phyloP scores from a whole-genome alignment of 768 basidiomycete species.

The Ramaria rubella region DNA sequence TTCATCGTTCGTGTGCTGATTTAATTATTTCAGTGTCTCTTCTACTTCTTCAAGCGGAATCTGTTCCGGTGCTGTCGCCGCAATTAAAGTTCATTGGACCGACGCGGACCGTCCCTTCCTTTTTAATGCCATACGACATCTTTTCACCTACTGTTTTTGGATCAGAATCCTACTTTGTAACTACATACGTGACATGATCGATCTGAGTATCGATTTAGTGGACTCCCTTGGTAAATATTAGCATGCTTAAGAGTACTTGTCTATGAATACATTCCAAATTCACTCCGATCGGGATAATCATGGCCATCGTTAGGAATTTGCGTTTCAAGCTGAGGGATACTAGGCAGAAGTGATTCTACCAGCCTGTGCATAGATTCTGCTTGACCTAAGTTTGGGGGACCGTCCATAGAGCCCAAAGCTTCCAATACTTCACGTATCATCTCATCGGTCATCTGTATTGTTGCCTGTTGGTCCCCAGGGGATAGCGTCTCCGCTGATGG shows the following conservation, averaged over 20 bases:
- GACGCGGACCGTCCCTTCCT: neutral
- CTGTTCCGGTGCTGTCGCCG: slow-evolving; percentile 75
- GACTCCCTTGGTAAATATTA: neutral
- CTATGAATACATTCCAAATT: slow-evolving; percentile 59
- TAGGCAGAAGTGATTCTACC: slow-evolving; percentile 3
- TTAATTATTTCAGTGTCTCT: slow-evolving; percentile 54
- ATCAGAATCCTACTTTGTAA: neutral
- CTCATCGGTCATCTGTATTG: slow-evolving; percentile 3
- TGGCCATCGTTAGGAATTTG: neutral
- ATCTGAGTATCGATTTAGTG: slow-evolving; percentile 4
- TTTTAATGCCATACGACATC: neutral
- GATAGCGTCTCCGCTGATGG: neutral
- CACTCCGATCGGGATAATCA: slow-evolving; percentile 24
- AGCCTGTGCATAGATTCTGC: neutral
- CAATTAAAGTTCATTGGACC: slow-evolving; percentile 37
- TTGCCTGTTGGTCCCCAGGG: neutral
- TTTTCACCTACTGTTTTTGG: neutral
- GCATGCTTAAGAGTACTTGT: neutral
- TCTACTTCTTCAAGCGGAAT: slow-evolving; percentile 77
- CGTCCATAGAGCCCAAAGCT: neutral
- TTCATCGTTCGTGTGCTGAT: neutral
- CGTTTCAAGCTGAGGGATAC: neutral
- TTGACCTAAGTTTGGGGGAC: neutral
- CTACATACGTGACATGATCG: neutral
- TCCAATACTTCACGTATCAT: slow-evolving; percentile 14